A percentile compares a stretch with the other conserved stretches of the same genome.
Evolutionary conservation across 306 rosid species (phyloP).

Genomic region (Pyrus bretschneideri): DNA sequence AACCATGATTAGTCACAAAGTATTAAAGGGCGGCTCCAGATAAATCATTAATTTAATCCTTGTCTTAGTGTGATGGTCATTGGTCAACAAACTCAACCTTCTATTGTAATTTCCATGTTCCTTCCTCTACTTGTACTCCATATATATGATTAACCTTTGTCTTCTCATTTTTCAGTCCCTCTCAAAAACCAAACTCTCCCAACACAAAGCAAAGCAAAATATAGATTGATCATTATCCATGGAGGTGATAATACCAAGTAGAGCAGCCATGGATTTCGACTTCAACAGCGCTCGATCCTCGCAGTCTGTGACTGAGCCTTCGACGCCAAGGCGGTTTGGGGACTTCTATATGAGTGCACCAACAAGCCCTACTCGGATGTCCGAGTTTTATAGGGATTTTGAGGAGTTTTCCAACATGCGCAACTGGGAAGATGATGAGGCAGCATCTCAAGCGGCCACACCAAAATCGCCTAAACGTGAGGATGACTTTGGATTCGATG

Average conservation of each 20-base stretch:
- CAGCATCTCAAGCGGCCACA: not conserved
- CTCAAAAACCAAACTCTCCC: not conserved
- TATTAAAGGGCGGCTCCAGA: slow-evolving; percentile 27
- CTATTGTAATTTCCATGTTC: not conserved
- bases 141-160: not conserved
- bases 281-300: slow-evolving; percentile 36
- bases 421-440: slow-evolving; percentile 1
- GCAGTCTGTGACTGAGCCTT: slow-evolving; percentile 45
- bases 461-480: not conserved
- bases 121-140: not conserved
- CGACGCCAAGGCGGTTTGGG: slow-evolving; percentile 54
- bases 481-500: slow-evolving; percentile 7
- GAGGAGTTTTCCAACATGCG: slow-evolving; percentile 20
- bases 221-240: slow-evolving; percentile 14
- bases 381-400: slow-evolving; percentile 36
- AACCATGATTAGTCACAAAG: slow-evolving; percentile 1
- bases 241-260: slow-evolving; percentile 48
- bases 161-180: not conserved
- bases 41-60: not conserved
- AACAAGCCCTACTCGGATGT: slow-evolving; percentile 53
- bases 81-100: slow-evolving; percentile 27
- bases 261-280: slow-evolving; percentile 39
- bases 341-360: slow-evolving; percentile 65
- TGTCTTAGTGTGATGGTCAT: not conserved
- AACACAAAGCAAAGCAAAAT: not conserved